Conservation (phyloP, 768 basidiomycete species). For the Trametes cinnabarina region DNA sequence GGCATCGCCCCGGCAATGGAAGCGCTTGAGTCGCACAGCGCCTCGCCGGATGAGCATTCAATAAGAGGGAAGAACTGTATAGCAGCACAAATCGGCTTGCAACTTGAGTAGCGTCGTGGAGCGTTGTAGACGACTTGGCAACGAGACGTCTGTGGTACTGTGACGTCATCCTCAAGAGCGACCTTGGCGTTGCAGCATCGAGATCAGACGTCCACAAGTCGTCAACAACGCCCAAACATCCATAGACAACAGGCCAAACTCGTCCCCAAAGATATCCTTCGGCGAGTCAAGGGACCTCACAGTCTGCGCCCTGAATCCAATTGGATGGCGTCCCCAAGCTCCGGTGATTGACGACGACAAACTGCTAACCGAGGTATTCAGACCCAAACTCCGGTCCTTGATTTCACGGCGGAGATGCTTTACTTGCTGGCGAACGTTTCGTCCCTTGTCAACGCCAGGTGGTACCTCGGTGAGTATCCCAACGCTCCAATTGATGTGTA, state of each 20-base stretch:
- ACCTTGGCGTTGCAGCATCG: slow-evolving; percentile 44
- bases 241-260: slow-evolving; percentile 16
- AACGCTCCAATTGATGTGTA: too few species aligned
- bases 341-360: too few species aligned
- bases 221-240: slow-evolving; percentile 34
- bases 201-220: slow-evolving; percentile 39
- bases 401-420: slow-evolving; percentile 48
- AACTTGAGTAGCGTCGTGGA: not conserved
- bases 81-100: slow-evolving; percentile 13
- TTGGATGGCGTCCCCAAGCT: not conserved
- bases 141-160: slow-evolving; percentile 24
- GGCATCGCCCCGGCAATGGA: not conserved
- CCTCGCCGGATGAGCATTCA: slow-evolving; percentile 29
- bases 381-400: slow-evolving; percentile 51
- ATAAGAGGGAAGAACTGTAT: slow-evolving; percentile 20
- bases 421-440: slow-evolving; percentile 48
- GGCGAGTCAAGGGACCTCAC: slow-evolving; percentile 6
- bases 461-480: slow-evolving; percentile 40
- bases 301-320: slow-evolving; percentile 29
- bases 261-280: too few species aligned
- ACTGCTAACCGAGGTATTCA: slow-evolving; percentile 17
- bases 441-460: slow-evolving; percentile 40
- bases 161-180: slow-evolving; percentile 33
- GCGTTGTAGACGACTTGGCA: slow-evolving; percentile 36
- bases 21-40: not conserved